A percentile compares a stretch with the other conserved stretches of the same genome.
Conservation (phyloP, 805 yeast genomes). For the Candida bentonensis region DNA sequence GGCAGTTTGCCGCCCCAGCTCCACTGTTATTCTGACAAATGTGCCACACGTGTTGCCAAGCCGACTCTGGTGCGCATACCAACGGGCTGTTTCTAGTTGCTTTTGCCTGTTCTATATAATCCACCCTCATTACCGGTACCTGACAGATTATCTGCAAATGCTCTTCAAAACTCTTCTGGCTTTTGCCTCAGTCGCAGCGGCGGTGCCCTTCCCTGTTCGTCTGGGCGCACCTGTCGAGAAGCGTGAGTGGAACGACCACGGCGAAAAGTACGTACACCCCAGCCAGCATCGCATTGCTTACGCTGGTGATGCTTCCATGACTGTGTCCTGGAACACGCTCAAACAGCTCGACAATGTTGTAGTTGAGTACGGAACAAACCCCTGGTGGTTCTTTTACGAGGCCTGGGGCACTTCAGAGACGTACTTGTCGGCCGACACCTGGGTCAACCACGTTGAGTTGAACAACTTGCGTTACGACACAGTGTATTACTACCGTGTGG, state of each 20-base stretch:
- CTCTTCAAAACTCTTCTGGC: not conserved
- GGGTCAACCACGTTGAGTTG: conserved; percentile 16
- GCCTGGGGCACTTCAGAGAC: conserved; percentile 11
- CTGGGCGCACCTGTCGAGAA: not conserved
- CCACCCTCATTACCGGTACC: no score
- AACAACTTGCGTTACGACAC: conserved; percentile 15
- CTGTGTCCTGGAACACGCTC: conserved; percentile 17
- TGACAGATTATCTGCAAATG: no score
- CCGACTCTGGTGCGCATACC: no score
- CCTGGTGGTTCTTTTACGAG: conserved; percentile 4
- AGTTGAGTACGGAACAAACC: conserved; percentile 14
- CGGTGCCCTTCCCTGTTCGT: not conserved
- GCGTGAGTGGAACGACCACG: not conserved
- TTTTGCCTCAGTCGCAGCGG: not conserved
- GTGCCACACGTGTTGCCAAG: no score
- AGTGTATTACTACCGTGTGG: conserved; percentile 17
- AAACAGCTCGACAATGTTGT: conserved; percentile 10
- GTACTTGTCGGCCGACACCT: conserved; percentile 13
- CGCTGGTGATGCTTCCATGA: conserved; percentile 14
- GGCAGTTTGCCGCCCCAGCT: no score
- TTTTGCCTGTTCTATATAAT: no score
- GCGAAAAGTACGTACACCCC: not conserved
- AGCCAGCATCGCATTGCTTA: conserved; percentile 13
- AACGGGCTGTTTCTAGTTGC: no score
- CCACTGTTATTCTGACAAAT: no score